phyloP scores from a whole-genome alignment of 2,329 filamentous ascomycete genomes.

The Oidium heveae region DNA sequence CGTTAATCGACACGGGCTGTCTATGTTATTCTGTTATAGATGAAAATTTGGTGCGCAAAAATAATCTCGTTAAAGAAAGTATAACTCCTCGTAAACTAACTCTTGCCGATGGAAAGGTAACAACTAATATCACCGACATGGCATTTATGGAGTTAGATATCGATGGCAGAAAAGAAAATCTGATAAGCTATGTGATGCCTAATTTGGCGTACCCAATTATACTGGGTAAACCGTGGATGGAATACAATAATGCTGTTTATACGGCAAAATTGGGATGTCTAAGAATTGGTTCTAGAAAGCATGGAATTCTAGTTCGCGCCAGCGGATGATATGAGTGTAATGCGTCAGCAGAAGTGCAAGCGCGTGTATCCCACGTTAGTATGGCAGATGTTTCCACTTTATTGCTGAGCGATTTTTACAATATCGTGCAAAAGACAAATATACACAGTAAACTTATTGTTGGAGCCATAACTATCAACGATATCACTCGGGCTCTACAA shows the following conservation, averaged over 20 bases:
- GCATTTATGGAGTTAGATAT: neutral
- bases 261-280: neutral
- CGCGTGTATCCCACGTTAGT: neutral
- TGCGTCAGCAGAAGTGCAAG: neutral
- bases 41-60: neutral
- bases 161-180: neutral
- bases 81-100: no score
- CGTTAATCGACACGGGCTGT: neutral
- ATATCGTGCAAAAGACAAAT: neutral
- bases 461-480: neutral
- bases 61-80: no score
- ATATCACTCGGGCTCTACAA: neutral
- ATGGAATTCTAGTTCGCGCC: neutral
- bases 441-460: neutral
- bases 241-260: neutral
- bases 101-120: neutral
- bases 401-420: neutral
- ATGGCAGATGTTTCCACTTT: neutral
- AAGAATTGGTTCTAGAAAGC: neutral
- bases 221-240: neutral
- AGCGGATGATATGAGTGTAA: neutral
- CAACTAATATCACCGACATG: neutral
- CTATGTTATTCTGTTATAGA: neutral
- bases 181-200: no score
- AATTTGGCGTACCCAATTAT: neutral